Conservation (phyloP, 2,329 filamentous ascomycete species). For the Hypocrella siamensis region DNA sequence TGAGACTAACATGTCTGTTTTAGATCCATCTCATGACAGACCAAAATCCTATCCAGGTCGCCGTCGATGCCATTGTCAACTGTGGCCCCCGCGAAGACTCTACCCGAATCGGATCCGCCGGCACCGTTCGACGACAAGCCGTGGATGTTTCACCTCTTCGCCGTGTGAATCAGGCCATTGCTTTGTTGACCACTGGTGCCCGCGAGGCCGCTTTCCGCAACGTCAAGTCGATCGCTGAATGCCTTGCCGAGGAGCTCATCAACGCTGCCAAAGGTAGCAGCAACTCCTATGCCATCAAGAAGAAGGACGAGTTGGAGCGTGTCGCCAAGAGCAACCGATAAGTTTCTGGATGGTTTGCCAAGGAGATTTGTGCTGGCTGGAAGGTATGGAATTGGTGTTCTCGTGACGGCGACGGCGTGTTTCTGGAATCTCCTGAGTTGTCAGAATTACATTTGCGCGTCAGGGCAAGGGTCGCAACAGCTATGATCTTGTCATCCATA, state of each 20-base stretch:
- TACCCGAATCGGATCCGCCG: slow-evolving; percentile 97
- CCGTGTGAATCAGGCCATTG: slow-evolving; percentile 99
- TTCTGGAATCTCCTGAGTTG: slow-evolving; percentile 30
- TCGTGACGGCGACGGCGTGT: slow-evolving; percentile 24
- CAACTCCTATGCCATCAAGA: slow-evolving; percentile 99
- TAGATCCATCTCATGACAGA: slow-evolving; percentile 99
- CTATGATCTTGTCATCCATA: slow-evolving; percentile 24
- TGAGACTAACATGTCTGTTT: slow-evolving; percentile 12
- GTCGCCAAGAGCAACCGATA: slow-evolving; percentile 99
- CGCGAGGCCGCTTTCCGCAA: slow-evolving; percentile 99
- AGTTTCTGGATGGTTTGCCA: slow-evolving; percentile 26
- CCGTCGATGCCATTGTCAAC: slow-evolving; percentile 99
- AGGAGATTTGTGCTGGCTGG: slow-evolving; percentile 3
- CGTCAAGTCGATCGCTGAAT: slow-evolving; percentile 99
- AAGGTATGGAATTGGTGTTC: slow-evolving; percentile 10
- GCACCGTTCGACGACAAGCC: slow-evolving; percentile 99
- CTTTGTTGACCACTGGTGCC: slow-evolving; percentile 96
- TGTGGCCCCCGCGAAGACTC: slow-evolving; percentile 99
- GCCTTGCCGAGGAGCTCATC: slow-evolving; percentile 99
- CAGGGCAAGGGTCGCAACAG: slow-evolving; percentile 27
- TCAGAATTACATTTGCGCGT: slow-evolving; percentile 31
- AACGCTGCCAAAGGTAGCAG: slow-evolving; percentile 99
- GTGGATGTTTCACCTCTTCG: slow-evolving; percentile 99
- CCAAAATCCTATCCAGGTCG: slow-evolving; percentile 99
- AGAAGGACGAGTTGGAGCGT: slow-evolving; percentile 99